phyloP scores from a whole-genome alignment of 495 filamentous ascomycete species.

The Lophiotrema nucula region DNA sequence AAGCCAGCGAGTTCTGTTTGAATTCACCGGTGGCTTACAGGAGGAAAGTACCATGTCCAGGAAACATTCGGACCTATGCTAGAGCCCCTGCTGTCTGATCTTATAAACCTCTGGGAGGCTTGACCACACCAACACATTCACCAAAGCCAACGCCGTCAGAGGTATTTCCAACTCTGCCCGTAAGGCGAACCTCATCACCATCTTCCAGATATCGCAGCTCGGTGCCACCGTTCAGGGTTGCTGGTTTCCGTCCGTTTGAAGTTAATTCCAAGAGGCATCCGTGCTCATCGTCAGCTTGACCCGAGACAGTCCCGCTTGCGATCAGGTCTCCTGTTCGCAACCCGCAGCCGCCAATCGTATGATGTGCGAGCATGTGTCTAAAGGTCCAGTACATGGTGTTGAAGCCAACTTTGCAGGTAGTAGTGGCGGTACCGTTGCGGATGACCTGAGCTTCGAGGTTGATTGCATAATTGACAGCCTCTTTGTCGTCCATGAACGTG shows the following conservation, averaged over 20 bases:
- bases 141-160: slow-evolving; percentile 9
- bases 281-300: slow-evolving; percentile 20
- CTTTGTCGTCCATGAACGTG: slow-evolving; percentile 13
- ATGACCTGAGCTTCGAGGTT: slow-evolving; percentile 23
- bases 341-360: slow-evolving; percentile 32
- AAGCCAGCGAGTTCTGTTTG: too few species aligned
- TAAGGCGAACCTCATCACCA: slow-evolving; percentile 9
- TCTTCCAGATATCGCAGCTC: slow-evolving; percentile 15
- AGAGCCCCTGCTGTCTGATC: too few species aligned
- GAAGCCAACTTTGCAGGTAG: slow-evolving; percentile 21
- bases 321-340: slow-evolving; percentile 36
- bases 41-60: too few species aligned
- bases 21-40: too few species aligned
- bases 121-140: slow-evolving; percentile 8
- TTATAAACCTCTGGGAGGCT: too few species aligned
- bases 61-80: too few species aligned
- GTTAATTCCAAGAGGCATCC: slow-evolving; percentile 33
- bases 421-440: not conserved
- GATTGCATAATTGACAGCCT: slow-evolving; percentile 20
- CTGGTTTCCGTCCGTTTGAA: slow-evolving; percentile 3
- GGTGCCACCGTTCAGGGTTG: slow-evolving; percentile 3
- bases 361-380: slow-evolving; percentile 35
- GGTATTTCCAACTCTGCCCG: not conserved
- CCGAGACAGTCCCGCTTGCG: slow-evolving; percentile 34
- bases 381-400: slow-evolving; percentile 37